A percentile compares a stretch with the other conserved stretches of the same genome.
Evolutionary conservation across 257 asterid species (phyloP).

Genomic region (Solanum commersonii): DNA sequence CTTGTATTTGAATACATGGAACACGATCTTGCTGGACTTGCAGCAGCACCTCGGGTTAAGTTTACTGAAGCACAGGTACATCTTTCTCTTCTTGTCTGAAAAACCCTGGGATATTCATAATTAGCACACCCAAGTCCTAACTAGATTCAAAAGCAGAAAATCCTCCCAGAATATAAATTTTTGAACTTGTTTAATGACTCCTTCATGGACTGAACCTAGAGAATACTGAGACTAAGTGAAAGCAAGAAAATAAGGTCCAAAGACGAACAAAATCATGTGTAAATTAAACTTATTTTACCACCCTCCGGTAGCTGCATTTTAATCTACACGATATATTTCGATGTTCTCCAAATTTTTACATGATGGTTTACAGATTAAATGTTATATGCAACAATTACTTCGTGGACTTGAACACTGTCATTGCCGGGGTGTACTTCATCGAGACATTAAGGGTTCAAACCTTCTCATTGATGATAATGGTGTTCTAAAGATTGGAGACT

Average conservation of each 20-base stretch:
- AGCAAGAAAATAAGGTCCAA: neutral
- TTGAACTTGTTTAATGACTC: neutral
- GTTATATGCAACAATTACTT: constrained; percentile 71
- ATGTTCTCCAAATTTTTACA: neutral
- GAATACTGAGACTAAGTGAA: neutral
- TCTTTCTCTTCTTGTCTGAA: neutral
- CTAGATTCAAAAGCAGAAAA: neutral
- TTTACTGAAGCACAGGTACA: constrained; percentile 81
- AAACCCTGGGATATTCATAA: neutral
- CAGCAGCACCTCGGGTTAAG: constrained; percentile 46
- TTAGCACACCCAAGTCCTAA: neutral
- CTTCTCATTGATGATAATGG: constrained; percentile 70
- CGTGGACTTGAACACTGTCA: constrained; percentile 86
- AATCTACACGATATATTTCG: neutral
- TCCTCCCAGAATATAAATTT: neutral
- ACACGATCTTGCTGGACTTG: constrained; percentile 94
- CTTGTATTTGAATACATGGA: constrained; percentile 97
- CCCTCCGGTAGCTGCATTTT: neutral
- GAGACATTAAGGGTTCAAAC: constrained; percentile 90
- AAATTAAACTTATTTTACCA: neutral
- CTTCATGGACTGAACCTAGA: neutral
- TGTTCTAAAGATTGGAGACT: constrained; percentile 64
- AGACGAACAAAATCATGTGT: neutral
- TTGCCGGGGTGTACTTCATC: constrained; percentile 70
- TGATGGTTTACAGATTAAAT: constrained; percentile 41